phyloP scores from a whole-genome alignment of 2,329 filamentous ascomycete species.

The Metarhizium sp. region DNA sequence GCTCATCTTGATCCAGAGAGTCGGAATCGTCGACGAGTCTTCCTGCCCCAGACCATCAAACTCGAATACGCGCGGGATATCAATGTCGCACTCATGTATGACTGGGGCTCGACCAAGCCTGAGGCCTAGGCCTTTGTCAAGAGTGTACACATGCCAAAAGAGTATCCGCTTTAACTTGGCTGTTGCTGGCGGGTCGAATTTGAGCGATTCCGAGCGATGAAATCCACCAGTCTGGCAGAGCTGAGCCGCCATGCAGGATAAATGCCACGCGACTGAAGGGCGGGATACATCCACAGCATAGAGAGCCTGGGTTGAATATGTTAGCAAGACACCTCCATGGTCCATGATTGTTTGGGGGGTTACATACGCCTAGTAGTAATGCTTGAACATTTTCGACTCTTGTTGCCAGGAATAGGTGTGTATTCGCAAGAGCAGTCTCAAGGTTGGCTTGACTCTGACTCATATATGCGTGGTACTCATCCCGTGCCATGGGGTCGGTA shows the following conservation, averaged over 20 bases:
- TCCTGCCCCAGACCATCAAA: conserved; percentile 30
- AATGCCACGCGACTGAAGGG: conserved; percentile 54
- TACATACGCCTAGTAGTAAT: conserved; percentile 45
- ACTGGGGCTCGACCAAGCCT: conserved; percentile 48
- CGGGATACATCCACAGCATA: conserved; percentile 54
- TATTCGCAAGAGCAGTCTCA: conserved; percentile 38
- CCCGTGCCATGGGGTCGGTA: conserved; percentile 19
- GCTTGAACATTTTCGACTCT: conserved; percentile 47
- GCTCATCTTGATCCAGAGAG: conserved; percentile 45
- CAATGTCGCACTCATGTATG: conserved; percentile 52
- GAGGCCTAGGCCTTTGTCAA: conserved; percentile 50
- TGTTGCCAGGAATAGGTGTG: conserved; percentile 47
- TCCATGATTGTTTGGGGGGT: not conserved
- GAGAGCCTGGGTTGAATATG: conserved; percentile 32
- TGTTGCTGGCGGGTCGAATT: conserved; percentile 21
- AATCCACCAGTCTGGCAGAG: conserved; percentile 55
- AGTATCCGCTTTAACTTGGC: conserved; percentile 30
- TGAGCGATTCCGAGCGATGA: conserved; percentile 34
- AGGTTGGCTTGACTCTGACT: conserved; percentile 37
- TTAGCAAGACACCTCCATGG: not conserved
- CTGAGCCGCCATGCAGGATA: conserved; percentile 47
- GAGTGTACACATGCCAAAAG: conserved; percentile 44
- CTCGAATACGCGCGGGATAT: conserved; percentile 32
- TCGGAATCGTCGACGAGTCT: conserved; percentile 29
- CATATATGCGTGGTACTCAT: conserved; percentile 28